Evolutionary conservation across 345 rosid species (phyloP).

Genomic region (Eucalyptus lansdowneana): DNA sequence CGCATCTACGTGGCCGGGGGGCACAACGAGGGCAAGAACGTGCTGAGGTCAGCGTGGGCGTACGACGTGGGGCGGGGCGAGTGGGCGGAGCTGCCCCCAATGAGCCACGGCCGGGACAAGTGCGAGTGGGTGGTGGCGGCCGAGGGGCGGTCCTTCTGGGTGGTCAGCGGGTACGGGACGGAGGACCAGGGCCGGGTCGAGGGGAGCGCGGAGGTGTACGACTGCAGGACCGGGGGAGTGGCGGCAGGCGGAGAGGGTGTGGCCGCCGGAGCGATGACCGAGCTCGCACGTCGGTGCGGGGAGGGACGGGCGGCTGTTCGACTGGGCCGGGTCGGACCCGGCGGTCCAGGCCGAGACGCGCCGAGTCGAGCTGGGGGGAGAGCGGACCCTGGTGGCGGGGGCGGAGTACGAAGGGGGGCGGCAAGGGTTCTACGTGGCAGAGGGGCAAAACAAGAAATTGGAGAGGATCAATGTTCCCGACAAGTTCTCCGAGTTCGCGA

Average conservation of each 20-base stretch:
- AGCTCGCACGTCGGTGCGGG: neutral
- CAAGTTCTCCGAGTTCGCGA: conserved; percentile 27
- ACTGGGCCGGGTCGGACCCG: neutral
- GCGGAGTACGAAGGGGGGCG: conserved; percentile 18
- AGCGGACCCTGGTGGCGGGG: conserved; percentile 8
- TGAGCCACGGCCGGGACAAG: conserved; percentile 37
- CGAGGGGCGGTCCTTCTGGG: conserved; percentile 20
- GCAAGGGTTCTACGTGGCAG: conserved; percentile 5
- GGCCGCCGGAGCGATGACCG: conserved; percentile 9
- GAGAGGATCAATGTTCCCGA: conserved; percentile 11
- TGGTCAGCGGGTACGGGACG: conserved; percentile 24
- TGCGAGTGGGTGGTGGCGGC: conserved; percentile 22
- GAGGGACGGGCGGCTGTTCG: neutral
- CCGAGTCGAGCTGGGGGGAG: conserved; percentile 1
- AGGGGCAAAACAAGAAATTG: conserved; percentile 3
- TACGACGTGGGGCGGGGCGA: conserved; percentile 14
- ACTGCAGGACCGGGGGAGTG: conserved; percentile 8
- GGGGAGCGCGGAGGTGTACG: conserved; percentile 12
- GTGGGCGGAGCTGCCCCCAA: conserved; percentile 22
- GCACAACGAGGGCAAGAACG: conserved; percentile 32
- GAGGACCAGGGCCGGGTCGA: conserved; percentile 21
- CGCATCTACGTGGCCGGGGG: conserved; percentile 21
- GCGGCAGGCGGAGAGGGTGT: conserved; percentile 15
- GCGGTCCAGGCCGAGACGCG: conserved; percentile 1
- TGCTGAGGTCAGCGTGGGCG: conserved; percentile 19